Evolutionary conservation across 2,329 filamentous ascomycete species (phyloP), one percentile per base, ranked within the genome.

Genomic region (Cladosporium sphaerospermum): DNA sequence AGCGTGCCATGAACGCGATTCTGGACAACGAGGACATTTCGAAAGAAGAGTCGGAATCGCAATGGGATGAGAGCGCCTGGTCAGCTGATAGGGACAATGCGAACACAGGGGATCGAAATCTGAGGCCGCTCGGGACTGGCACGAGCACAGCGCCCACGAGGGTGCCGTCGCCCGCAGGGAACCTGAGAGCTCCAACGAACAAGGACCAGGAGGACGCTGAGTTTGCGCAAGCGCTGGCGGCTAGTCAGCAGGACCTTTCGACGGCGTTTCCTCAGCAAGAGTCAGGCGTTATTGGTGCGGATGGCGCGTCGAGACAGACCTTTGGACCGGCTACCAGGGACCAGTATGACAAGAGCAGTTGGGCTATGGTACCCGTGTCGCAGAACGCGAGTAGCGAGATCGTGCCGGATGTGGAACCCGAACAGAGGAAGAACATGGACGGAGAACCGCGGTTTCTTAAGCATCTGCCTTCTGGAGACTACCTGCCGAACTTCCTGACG

Each of bases 401-500:
- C 32, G 70, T 80, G 19, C 74, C 78, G 33, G 80, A 82, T 61
- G 54, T 60, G 6, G 58, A 60, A 31, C 52, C 62, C 11, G 52
- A 58, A 19, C 71, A 78, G 36, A 73, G 78, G 50, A 75, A 71
- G 61, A 73, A 76, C 55, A 64, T 71, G 16, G 61, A 69, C 4
- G 73, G 69, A 33, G 73, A 79, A 57, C 82, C 81, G 11, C 75
- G 75, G 13, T 80, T 84, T 54, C 67, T 85, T 48, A 81, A 82
- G 54, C 79, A 79, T 13, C 69, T 77, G 2, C 71, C 75, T 10
- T 72, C 75, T 41, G 72, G 70, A 40, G 73, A 79, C 54, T 80
- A 80, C 60, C 68, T 83, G n/a, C 75, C 78, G 28, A 77, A 76
- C 3, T 68, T 84, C 16, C 61, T 85, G 41, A 82, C 80, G 4